Conservation (phyloP, 1,139 yeast species). For the Blastobotrys capitulatus region DNA sequence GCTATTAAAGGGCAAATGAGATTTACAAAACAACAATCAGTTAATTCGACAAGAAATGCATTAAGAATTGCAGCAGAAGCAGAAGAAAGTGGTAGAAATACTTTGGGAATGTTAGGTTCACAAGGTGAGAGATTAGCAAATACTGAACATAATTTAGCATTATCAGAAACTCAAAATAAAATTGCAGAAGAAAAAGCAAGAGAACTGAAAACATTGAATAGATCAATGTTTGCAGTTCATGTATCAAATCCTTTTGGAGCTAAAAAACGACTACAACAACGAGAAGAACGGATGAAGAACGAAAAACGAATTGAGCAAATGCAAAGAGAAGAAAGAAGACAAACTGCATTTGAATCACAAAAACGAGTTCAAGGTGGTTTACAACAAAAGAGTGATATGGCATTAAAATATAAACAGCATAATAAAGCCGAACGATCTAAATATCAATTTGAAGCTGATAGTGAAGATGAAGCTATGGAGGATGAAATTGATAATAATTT, state of each 20-base stretch:
- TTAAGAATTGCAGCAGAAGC: conserved; percentile 87
- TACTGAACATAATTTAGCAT: conserved; percentile 69
- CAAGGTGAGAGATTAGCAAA: conserved; percentile 82
- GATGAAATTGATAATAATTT: conserved; percentile 51
- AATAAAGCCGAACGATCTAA: conserved; percentile 36
- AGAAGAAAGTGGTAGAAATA: conserved; percentile 82
- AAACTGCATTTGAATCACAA: conserved; percentile 42
- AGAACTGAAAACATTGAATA: conserved; percentile 71
- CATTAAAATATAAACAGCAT: conserved; percentile 29
- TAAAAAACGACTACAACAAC: conserved; percentile 66
- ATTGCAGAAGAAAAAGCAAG: conserved; percentile 80
- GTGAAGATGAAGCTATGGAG: conserved; percentile 58
- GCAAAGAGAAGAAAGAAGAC: conserved; percentile 40
- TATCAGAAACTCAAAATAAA: conserved; percentile 76
- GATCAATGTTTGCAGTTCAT: conserved; percentile 80
- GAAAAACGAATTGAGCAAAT: conserved; percentile 54
- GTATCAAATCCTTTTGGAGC: conserved; percentile 82
- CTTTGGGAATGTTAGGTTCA: conserved; percentile 86
- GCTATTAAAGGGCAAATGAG: conserved; percentile 79
- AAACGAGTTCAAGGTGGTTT: conserved; percentile 44
- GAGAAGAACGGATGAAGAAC: conserved; percentile 65
- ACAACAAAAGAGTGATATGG: conserved; percentile 34
- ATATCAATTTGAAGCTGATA: conserved; percentile 55
- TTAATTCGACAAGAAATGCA: conserved; percentile 81
- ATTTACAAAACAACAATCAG: conserved; percentile 82